These are phyloP conservation scores for Auricularia cornea DNA, from an alignment of 768 basidiomycete species.

Conservation along the genomic window DNA sequence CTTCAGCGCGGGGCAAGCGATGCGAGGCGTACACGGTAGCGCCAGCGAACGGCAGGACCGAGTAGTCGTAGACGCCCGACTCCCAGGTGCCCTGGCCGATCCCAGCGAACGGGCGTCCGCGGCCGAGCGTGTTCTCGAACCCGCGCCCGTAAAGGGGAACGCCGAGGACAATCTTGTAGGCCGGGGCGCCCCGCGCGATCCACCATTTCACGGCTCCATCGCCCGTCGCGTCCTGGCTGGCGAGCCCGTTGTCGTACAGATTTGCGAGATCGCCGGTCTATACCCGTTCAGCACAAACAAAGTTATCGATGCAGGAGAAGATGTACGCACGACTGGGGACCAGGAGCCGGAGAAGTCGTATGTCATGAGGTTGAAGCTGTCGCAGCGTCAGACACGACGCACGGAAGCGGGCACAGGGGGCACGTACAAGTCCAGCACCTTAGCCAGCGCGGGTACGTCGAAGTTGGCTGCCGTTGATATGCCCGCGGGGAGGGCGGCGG, in stretches of 20 bases:
- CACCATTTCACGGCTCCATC: conserved; percentile 60
- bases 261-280: conserved; percentile 54
- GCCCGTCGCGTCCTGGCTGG: conserved; percentile 50
- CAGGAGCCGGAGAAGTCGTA: conserved; percentile 73
- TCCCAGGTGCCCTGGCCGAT: conserved; percentile 66
- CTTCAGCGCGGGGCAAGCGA: too few species aligned
- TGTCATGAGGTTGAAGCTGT: conserved; percentile 25
- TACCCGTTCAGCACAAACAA: neutral
- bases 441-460: neutral
- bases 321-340: neutral
- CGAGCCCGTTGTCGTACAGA: conserved; percentile 46
- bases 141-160: conserved; percentile 77
- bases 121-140: conserved; percentile 60
- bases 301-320: neutral
- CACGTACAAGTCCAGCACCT: neutral
- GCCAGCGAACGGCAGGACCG: conserved; percentile 48
- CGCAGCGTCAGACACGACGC: too few species aligned
- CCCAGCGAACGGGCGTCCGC: conserved; percentile 61
- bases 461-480: neutral
- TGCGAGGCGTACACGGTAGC: conserved; percentile 26
- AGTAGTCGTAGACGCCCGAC: conserved; percentile 73
- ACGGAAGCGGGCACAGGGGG: too few species aligned
- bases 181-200: conserved; percentile 48
- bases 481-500: conserved; percentile 19
- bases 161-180: conserved; percentile 63